Conservation (phyloP, 1,284 basidiomycete species). For the Cryptococcus sp. region DNA sequence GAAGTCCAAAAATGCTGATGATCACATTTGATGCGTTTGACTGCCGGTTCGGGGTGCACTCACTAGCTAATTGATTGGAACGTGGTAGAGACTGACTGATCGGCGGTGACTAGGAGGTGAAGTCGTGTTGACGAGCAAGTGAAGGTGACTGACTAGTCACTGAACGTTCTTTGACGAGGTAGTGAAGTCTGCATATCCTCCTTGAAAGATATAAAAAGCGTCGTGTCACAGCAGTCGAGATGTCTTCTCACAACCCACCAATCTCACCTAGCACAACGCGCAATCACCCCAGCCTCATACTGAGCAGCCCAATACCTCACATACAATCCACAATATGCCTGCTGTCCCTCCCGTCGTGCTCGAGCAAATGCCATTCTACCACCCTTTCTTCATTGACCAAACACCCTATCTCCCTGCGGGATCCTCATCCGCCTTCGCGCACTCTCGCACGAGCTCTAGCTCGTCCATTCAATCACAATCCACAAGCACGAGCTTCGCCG, state of each 20-base stretch:
- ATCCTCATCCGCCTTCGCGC: not conserved
- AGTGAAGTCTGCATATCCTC: conserved; percentile 2
- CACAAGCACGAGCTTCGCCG: not conserved
- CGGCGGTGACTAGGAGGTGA: too few relatives aligned
- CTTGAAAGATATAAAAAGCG: conserved; percentile 4
- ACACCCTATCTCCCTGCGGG: conserved; percentile 16
- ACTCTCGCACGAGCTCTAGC: conserved; percentile 7
- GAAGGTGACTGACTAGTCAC: too few relatives aligned
- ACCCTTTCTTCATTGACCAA: conserved; percentile 34
- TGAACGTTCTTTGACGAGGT: conserved; percentile 4
- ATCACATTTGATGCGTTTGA: too few relatives aligned
- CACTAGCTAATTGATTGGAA: too few relatives aligned
- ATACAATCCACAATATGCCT: not conserved
- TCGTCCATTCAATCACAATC: not conserved
- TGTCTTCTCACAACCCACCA: not conserved
- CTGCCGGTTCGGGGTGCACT: too few relatives aligned
- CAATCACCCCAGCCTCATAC: not conserved
- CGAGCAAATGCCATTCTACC: conserved; percentile 8
- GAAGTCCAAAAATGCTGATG: too few relatives aligned
- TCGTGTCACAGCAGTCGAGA: too few relatives aligned
- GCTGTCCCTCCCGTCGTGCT: too few relatives aligned
- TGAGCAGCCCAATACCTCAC: not conserved
- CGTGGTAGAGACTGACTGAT: too few relatives aligned
- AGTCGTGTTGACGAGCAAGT: too few relatives aligned
- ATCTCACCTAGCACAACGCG: not conserved